Conservation (phyloP, 441 rosid genomes). For the Populus trichocarpa region DNA sequence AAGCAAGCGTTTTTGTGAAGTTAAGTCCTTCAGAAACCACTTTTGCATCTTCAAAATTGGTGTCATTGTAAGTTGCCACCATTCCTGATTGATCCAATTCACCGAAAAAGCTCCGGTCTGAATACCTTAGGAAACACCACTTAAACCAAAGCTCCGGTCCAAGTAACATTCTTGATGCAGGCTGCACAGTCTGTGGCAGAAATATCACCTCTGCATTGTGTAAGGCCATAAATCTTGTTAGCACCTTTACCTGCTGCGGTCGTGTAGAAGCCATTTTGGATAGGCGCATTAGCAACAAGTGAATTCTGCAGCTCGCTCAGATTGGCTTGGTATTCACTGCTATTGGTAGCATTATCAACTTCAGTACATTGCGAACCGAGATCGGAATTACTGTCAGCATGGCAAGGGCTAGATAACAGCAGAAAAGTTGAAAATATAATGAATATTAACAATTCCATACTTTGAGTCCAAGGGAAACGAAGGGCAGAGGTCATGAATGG, state of each 20-base stretch:
- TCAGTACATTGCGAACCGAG: background rate
- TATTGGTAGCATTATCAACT: background rate
- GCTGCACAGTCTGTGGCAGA: slow-evolving; percentile 19
- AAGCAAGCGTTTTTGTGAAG: slow-evolving; percentile 33
- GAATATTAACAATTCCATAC: background rate
- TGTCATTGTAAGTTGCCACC: slow-evolving; percentile 31
- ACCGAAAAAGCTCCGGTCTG: slow-evolving; percentile 33
- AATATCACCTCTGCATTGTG: slow-evolving; percentile 37
- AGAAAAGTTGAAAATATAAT: slow-evolving; percentile 13
- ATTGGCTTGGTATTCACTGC: background rate
- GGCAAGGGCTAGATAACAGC: slow-evolving; percentile 4
- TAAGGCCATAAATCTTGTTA: slow-evolving; percentile 28
- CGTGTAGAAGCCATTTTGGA: slow-evolving; percentile 25
- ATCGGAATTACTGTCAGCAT: background rate
- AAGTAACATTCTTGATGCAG: slow-evolving; percentile 17
- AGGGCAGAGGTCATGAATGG: too few relatives aligned
- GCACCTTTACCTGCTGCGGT: slow-evolving; percentile 13
- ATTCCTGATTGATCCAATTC: slow-evolving; percentile 26
- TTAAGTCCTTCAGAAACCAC: slow-evolving; percentile 24
- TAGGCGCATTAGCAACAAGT: background rate
- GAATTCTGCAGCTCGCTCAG: background rate
- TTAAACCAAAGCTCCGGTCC: slow-evolving; percentile 30
- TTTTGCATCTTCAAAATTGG: slow-evolving; percentile 31
- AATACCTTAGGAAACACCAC: slow-evolving; percentile 38
- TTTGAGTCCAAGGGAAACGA: slow-evolving; percentile 2